Evolutionary conservation across 352 stramenopile species (phyloP).

Genomic region (Achlya hypogyna): DNA sequence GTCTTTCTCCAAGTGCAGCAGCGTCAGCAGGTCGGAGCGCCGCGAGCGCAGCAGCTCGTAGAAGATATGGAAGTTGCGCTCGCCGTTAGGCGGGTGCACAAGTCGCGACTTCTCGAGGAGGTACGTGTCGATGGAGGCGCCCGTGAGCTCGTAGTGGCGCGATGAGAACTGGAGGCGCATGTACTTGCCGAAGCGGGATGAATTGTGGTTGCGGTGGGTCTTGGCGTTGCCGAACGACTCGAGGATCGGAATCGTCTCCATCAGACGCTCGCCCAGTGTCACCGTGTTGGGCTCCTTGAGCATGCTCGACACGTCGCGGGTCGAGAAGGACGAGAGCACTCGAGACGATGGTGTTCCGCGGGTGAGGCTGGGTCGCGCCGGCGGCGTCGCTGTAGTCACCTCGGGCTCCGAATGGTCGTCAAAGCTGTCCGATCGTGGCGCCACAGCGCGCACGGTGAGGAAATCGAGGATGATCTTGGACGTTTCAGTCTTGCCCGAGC

Average conservation of each 20-base stretch:
- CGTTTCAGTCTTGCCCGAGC: slow-evolving; percentile 92
- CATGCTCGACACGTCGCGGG: slow-evolving; percentile 18
- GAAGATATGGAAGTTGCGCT: slow-evolving; percentile 36
- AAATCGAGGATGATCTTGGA: slow-evolving; percentile 96
- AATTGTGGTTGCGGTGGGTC: slow-evolving; percentile 81
- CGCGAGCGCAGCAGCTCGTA: slow-evolving; percentile 28
- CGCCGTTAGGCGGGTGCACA: slow-evolving; percentile 23
- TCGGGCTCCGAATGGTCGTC: slow-evolving; percentile 57
- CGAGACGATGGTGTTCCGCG: slow-evolving; percentile 23
- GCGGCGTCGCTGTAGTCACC: slow-evolving; percentile 32
- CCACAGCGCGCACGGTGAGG: slow-evolving; percentile 62
- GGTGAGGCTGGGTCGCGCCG: slow-evolving; percentile 24
- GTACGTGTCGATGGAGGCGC: slow-evolving; percentile 62
- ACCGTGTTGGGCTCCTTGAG: slow-evolving; percentile 52
- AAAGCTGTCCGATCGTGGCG: slow-evolving; percentile 40
- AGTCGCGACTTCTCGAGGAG: slow-evolving; percentile 17
- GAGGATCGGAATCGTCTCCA: slow-evolving; percentile 89
- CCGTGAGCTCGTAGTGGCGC: slow-evolving; percentile 39
- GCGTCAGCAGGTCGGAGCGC: slow-evolving; percentile 4
- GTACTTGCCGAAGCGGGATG: slow-evolving; percentile 69
- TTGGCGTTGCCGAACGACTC: slow-evolving; percentile 88
- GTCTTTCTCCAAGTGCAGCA: slow-evolving; percentile 7
- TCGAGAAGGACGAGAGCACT: slow-evolving; percentile 46
- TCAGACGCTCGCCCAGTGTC: slow-evolving; percentile 60
- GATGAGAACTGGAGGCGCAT: slow-evolving; percentile 60